A percentile compares a stretch with the other conserved stretches of the same genome.
Evolutionary conservation across 345 rosid species (phyloP).

Genomic region (Litchi chinensis): DNA sequence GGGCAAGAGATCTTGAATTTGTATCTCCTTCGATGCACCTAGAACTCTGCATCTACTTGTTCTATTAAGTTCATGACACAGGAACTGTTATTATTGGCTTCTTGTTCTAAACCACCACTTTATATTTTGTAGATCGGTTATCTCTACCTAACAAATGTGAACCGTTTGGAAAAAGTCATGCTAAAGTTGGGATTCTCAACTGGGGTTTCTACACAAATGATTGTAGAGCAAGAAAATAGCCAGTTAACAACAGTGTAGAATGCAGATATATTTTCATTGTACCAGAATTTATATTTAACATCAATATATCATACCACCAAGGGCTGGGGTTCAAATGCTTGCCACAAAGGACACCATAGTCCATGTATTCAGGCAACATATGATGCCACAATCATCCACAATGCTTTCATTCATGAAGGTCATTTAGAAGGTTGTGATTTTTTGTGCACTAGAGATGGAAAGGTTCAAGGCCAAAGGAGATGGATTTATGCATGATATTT

Average conservation of each 20-base stretch:
- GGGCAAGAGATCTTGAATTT: neutral
- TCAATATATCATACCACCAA: neutral
- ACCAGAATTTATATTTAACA: neutral
- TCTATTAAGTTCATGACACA: neutral
- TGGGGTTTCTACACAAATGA: slow-evolving; percentile 49
- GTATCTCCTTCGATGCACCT: too few relatives aligned
- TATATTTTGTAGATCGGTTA: slow-evolving; percentile 62
- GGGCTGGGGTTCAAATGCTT: neutral
- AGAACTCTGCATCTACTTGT: neutral
- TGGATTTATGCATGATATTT: neutral
- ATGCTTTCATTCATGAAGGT: neutral
- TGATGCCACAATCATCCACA: neutral
- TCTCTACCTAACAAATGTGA: slow-evolving; percentile 67
- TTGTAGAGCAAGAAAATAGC: slow-evolving; percentile 44
- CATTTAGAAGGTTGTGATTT: neutral
- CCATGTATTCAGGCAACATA: neutral
- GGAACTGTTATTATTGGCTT: neutral
- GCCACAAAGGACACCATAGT: neutral
- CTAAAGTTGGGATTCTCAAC: slow-evolving; percentile 73
- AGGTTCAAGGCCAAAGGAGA: neutral
- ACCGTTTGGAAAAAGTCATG: slow-evolving; percentile 85
- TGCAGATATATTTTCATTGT: neutral
- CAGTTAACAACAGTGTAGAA: slow-evolving; percentile 27
- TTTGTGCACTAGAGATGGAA: neutral
- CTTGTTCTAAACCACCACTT: slow-evolving; percentile 10